phyloP scores from a whole-genome alignment of 106 monocot species.

The Dactylorhiza incarnata region DNA sequence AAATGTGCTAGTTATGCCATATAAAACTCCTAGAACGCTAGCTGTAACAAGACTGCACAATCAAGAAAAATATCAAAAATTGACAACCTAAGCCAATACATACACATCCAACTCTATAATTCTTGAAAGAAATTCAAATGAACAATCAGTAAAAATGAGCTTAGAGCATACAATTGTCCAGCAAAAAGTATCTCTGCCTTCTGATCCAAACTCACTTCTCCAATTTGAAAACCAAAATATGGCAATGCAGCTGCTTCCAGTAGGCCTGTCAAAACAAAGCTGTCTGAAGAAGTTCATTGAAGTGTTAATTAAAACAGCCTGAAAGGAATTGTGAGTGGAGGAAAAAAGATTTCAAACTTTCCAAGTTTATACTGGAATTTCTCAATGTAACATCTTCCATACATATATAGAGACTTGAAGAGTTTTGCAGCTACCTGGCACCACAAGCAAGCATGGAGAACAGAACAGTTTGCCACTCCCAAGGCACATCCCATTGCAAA shows the following conservation, averaged over 20 bases:
- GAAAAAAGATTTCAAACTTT: slow-evolving; percentile 1
- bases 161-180: slow-evolving; percentile 63
- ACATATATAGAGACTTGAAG: not conserved
- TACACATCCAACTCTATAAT: not conserved
- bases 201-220: slow-evolving; percentile 67
- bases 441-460: slow-evolving; percentile 75
- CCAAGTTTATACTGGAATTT: not conserved
- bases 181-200: slow-evolving; percentile 72
- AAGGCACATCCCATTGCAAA: slow-evolving; percentile 77
- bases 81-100: not conserved
- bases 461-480: slow-evolving; percentile 76
- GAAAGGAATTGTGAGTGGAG: not conserved
- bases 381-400: not conserved
- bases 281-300: slow-evolving; percentile 50
- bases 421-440: slow-evolving; percentile 39
- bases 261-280: slow-evolving; percentile 80
- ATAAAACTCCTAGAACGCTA: slow-evolving; percentile 67
- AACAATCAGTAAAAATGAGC: not conserved
- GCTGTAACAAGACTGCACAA: slow-evolving; percentile 53
- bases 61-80: slow-evolving; percentile 6
- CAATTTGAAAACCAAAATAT: slow-evolving; percentile 59
- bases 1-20: slow-evolving; percentile 75
- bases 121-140: slow-evolving; percentile 1
- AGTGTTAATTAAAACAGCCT: not conserved
- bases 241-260: slow-evolving; percentile 51